Evolutionary conservation across 2,329 filamentous ascomycete genomes (phyloP).

Genomic region (Phyllosticta capitalensis): DNA sequence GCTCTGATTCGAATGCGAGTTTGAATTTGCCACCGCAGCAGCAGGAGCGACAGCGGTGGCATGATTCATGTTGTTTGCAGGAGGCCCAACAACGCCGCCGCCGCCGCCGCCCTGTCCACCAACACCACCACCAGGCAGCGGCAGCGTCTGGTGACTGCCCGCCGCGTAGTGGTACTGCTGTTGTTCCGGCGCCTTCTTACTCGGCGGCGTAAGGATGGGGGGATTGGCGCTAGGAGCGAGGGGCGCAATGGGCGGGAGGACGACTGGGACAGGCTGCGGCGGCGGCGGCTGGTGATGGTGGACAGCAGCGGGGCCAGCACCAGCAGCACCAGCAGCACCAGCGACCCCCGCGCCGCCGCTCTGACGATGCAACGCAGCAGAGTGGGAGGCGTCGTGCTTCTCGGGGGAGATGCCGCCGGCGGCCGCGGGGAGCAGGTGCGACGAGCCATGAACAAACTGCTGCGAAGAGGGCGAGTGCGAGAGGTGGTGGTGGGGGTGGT

Average conservation of each 20-base stretch:
- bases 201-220: constrained; percentile 51
- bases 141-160: neutral
- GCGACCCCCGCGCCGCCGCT: too few species aligned
- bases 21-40: too few species aligned
- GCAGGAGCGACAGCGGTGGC: too few species aligned
- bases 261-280: too few species aligned
- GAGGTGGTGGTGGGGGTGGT: too few species aligned
- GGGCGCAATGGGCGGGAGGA: constrained; percentile 49
- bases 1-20: too few species aligned
- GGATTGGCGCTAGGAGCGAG: constrained; percentile 49
- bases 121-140: neutral
- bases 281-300: too few species aligned
- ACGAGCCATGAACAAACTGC: constrained; percentile 15
- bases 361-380: constrained; percentile 25
- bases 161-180: neutral
- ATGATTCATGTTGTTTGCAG: too few species aligned
- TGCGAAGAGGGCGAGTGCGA: constrained; percentile 21
- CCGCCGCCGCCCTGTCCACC: too few species aligned
- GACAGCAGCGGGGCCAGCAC: too few species aligned
- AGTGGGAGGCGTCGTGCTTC: constrained; percentile 34
- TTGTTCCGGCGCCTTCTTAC: constrained; percentile 38
- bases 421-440: constrained; percentile 25
- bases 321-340: too few species aligned
- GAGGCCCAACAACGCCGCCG: too few species aligned
- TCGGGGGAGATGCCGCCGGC: constrained; percentile 36